Percentiles rank a stretch among this genome's conserved stretches.
Conservation (phyloP, 805 yeast genomes). For the Cyberlindnera japonica region DNA sequence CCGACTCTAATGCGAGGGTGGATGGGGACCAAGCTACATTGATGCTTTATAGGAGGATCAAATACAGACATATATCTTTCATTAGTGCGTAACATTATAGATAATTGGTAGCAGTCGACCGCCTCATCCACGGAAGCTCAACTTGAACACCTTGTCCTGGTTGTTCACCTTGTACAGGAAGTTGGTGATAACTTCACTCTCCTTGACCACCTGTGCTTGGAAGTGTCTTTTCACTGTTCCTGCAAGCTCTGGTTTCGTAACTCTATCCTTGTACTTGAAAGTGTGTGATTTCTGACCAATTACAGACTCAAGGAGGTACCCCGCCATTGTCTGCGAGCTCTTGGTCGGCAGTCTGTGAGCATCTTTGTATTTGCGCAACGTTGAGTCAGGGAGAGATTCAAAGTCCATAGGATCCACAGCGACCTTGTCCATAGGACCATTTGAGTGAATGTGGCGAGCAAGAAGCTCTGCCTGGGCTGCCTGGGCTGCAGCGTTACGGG, state of each 20-base stretch:
- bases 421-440: conserved; percentile 61
- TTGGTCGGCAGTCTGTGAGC: conserved; percentile 54
- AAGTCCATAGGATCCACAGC: conserved; percentile 65
- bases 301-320: conserved; percentile 64
- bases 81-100: not conserved
- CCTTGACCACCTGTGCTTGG: conserved; percentile 54
- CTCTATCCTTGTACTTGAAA: conserved; percentile 39
- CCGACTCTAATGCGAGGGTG: too few species aligned
- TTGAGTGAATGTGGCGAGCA: conserved; percentile 65
- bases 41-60: too few species aligned
- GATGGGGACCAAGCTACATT: too few species aligned
- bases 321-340: conserved; percentile 61
- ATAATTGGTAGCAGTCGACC: not conserved
- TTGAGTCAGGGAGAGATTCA: conserved; percentile 52
- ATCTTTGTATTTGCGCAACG: conserved; percentile 67
- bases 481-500: conserved; percentile 56
- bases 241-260: conserved; percentile 59
- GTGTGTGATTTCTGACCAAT: conserved; percentile 67
- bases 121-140: conserved; percentile 30
- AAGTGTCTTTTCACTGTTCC: conserved; percentile 67
- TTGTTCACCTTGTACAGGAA: conserved; percentile 83
- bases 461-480: conserved; percentile 69
- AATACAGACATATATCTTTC: too few species aligned
- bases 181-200: conserved; percentile 82
- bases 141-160: conserved; percentile 46